A percentile compares a stretch with the other conserved stretches of the same genome.
Conservation (phyloP, 2,329 filamentous ascomycete species). For the Hypoxylon sp. region DNA sequence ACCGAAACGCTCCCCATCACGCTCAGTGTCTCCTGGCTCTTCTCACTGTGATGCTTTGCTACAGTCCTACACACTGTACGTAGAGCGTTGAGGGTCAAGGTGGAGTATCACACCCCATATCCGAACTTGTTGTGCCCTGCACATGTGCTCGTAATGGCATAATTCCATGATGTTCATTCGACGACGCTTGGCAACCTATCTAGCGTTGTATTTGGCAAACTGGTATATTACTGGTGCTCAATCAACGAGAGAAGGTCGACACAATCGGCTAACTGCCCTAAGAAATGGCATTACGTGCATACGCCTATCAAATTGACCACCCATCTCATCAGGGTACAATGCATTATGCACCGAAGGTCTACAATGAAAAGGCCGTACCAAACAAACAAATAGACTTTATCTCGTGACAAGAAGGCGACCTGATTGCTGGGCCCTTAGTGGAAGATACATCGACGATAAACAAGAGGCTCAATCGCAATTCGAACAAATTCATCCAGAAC, state of each 20-base stretch:
- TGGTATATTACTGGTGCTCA: constrained; percentile 32
- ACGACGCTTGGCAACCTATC: constrained; percentile 31
- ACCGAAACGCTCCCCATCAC: constrained; percentile 35
- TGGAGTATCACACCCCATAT: constrained; percentile 38
- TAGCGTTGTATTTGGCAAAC: constrained; percentile 25
- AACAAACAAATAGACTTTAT: constrained; percentile 42
- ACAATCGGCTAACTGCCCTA: constrained; percentile 38
- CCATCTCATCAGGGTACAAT: constrained; percentile 32
- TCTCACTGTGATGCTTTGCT: constrained; percentile 31
- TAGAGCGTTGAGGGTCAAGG: constrained; percentile 18
- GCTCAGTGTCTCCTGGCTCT: constrained; percentile 29
- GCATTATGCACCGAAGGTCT: constrained; percentile 42
- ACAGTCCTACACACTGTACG: constrained; percentile 33
- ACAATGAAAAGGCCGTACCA: constrained; percentile 33
- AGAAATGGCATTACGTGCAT: constrained; percentile 51
- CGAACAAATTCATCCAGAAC: constrained; percentile 16
- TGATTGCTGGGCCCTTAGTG: background rate
- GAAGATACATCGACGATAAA: constrained; percentile 22
- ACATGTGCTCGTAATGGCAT: constrained; percentile 41
- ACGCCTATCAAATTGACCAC: constrained; percentile 45
- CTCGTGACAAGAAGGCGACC: constrained; percentile 21
- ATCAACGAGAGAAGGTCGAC: constrained; percentile 35
- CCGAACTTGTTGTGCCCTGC: constrained; percentile 32
- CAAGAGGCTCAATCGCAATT: constrained; percentile 35
- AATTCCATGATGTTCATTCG: constrained; percentile 44